Percentiles rank a stretch among this genome's conserved stretches.
These are phyloP conservation scores for Tetrahymena malaccensis DNA, from an alignment of 73 alveolate species.

Conservation along the genomic window DNA sequence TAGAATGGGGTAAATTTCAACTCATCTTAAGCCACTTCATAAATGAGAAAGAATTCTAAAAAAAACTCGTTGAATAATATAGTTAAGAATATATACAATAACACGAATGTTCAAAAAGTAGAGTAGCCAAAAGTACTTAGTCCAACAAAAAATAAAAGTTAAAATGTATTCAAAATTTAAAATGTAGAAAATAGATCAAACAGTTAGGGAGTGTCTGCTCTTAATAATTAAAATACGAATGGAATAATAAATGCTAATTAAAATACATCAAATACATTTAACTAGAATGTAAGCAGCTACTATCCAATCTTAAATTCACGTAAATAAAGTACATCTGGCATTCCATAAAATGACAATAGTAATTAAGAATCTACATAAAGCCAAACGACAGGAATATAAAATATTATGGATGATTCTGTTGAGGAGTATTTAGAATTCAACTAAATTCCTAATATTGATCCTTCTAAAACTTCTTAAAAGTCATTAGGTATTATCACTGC, in stretches of 20 bases:
- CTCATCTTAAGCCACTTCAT: background rate
- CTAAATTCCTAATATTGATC: background rate
- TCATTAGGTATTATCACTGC: slow-evolving; percentile 58
- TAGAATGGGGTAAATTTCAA: background rate
- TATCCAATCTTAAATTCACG: background rate
- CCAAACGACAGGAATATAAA: background rate
- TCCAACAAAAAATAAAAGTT: background rate
- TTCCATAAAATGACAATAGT: background rate
- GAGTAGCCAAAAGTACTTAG: background rate
- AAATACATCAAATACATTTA: background rate
- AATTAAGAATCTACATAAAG: background rate
- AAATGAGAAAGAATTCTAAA: background rate
- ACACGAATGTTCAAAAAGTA: background rate
- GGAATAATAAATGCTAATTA: background rate
- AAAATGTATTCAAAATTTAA: background rate
- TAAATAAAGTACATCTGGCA: background rate
- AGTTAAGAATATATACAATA: background rate
- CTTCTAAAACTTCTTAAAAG: background rate
- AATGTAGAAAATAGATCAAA: background rate
- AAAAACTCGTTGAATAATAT: background rate
- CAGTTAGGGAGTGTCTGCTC: background rate
- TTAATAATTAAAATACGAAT: background rate
- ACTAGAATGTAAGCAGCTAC: background rate
- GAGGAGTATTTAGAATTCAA: background rate
- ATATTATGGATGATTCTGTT: background rate